Evolutionary conservation across 2,329 filamentous ascomycete genomes (phyloP), one percentile per base, ranked within the genome.

Genomic region (Ceratocystiopsis sp.): DNA sequence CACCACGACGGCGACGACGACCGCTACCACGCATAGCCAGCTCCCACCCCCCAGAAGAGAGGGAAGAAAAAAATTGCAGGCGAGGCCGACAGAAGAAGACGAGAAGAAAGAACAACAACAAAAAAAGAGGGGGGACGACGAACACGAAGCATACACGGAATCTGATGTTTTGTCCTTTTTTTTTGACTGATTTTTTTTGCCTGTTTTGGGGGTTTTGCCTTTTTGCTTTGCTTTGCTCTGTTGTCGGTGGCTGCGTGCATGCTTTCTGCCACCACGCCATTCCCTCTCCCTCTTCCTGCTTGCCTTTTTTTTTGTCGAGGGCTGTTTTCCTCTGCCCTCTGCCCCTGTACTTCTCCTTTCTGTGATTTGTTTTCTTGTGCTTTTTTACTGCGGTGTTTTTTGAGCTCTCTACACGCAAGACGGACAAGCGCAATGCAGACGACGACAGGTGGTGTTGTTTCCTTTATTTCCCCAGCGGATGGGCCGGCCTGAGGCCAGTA

Each of bases 1-100:
- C 89, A 96, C 60, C 91, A 98, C 57, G 91, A 96, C 45, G 91
- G 86, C 15, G 89, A 95, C 52, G 83, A 86, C 41, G 67, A 77
- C 42, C 55, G 38, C 38, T 49, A 52, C 45, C 49, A 50, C 8
- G 4, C 21, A 21, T 21, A 21, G 21, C n/a, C n/a, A n/a, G n/a
- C n/a, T n/a, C n/a, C n/a, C n/a, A n/a, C n/a, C n/a, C n/a, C n/a
- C n/a, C n/a, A n/a, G n/a, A n/a, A n/a, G n/a, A n/a, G n/a, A n/a
- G n/a, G n/a, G 21, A 21, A 21, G 21, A 21, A 21, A 8, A 21
- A 21, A 21, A 8, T 21, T 4, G 21, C 21, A 21, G 21, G 21
- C 21, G 21, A 21, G n/a, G n/a, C n/a, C n/a, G n/a, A n/a, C n/a
- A n/a, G n/a, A n/a, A n/a, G n/a, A n/a, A n/a, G n/a, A n/a, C n/a